Evolutionary conservation across 2,329 filamentous ascomycete genomes (phyloP).

Genomic region (Cladobotryum protrusum): DNA sequence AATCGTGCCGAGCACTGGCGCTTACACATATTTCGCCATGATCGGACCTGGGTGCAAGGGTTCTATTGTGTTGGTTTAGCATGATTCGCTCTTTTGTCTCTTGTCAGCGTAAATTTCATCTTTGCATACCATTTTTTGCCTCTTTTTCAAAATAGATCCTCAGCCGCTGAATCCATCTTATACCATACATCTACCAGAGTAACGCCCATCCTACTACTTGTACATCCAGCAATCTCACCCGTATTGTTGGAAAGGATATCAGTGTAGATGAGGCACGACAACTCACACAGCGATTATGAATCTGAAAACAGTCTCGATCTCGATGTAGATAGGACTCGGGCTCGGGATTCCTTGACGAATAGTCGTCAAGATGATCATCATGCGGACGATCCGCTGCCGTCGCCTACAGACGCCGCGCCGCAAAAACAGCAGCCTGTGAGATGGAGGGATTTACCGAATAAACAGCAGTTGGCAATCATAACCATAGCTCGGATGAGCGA

Average conservation of each 20-base stretch:
- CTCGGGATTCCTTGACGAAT: not conserved
- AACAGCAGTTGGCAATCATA: slow-evolving; percentile 70
- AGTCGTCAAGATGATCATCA: not conserved
- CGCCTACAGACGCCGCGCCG: not conserved
- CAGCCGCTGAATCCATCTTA: too few species aligned
- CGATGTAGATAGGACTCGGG: slow-evolving; percentile 1
- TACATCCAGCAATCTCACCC: not conserved
- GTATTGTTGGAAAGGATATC: not conserved
- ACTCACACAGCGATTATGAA: slow-evolving; percentile 13
- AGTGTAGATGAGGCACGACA: slow-evolving; percentile 19
- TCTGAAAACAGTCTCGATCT: slow-evolving; percentile 6
- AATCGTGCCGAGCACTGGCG: slow-evolving; percentile 4
- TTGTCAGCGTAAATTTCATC: too few species aligned
- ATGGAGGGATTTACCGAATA: slow-evolving; percentile 69
- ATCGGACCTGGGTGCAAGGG: slow-evolving; percentile 1
- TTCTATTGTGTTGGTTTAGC: not conserved
- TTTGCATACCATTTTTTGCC: too few species aligned
- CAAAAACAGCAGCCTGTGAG: slow-evolving; percentile 17
- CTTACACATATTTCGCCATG: slow-evolving; percentile 8
- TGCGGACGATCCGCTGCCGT: not conserved
- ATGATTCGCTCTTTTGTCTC: slow-evolving; percentile 2
- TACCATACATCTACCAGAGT: too few species aligned
- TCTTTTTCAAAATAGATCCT: too few species aligned
- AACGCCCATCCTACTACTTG: too few species aligned
- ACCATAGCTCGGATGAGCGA: slow-evolving; percentile 75